These are phyloP conservation scores for Hymenoscyphus fructigenus DNA, from an alignment of 2,329 filamentous ascomycete species.

Conservation along the genomic window DNA sequence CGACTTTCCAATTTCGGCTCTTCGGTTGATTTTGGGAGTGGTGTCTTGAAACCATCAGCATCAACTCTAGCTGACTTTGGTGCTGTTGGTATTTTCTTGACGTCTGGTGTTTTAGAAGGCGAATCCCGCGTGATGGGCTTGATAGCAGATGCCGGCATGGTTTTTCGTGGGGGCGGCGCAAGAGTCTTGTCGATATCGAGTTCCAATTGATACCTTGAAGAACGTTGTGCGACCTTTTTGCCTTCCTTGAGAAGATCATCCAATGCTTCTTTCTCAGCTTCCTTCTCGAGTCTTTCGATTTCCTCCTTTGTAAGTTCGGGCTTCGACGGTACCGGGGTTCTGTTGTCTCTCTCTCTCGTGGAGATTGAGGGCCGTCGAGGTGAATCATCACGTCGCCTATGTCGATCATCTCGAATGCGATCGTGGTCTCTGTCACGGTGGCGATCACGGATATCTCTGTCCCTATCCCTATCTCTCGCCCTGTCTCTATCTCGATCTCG, in stretches of 20 bases:
- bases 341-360: conserved; percentile 17
- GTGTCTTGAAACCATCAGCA: conserved; percentile 22
- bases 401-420: conserved; percentile 29
- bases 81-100: conserved; percentile 26
- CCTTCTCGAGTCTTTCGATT: conserved; percentile 35
- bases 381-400: conserved; percentile 28
- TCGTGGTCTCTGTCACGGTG: conserved; percentile 25
- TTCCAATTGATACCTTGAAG: conserved; percentile 34
- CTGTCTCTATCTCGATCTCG: conserved; percentile 32
- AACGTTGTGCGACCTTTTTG: conserved; percentile 32
- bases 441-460: conserved; percentile 39
- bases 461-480: conserved; percentile 32
- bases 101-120: conserved; percentile 28
- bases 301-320: conserved; percentile 36
- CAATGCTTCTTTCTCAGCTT: conserved; percentile 38
- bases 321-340: conserved; percentile 20
- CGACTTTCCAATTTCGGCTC: conserved; percentile 14
- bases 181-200: conserved; percentile 36
- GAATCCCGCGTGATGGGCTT: conserved; percentile 35
- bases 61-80: conserved; percentile 18
- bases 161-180: conserved; percentile 37
- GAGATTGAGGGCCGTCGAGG: conserved; percentile 20
- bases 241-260: conserved; percentile 38
- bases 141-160: conserved; percentile 36
- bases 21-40: conserved; percentile 23